Base-by-base conservation (phyloP, 108 stramenopile genomes). In the Nitzschia sp. region DNA sequence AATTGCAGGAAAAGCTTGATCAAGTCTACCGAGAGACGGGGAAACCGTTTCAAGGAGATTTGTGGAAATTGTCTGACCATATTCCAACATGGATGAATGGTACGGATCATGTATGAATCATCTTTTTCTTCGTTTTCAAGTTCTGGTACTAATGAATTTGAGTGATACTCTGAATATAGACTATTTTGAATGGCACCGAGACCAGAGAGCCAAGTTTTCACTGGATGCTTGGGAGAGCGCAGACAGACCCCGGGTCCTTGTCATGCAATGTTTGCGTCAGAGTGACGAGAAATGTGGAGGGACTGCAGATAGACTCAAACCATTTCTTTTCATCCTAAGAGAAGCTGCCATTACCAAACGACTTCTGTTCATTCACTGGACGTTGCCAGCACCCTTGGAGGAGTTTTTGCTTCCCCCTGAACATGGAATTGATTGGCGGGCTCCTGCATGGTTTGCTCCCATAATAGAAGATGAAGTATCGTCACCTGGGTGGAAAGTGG, bases 31-130 rank as follows among this genome's bases (percentile, higher is more conserved):
- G 17, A n/a, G 19, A 11, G 22, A 40, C 52, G 6, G 66, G 66
- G 14, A 41, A 24, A 5, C 46, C 57, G 11, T 70, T 29, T 44
- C 26, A 60, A 17, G 46, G 58, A 38, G 57, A 72, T 50, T 57
- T 74, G 0, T 76, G 75, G 75, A 57, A 76, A 14, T 10, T 76
- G n/a, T 70, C 69, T 5, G 63, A 76, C 14, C 56, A 56, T 51
- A 2, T 75, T 15, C 83, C 83, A 38, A n/a, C 0, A 46, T 84
- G 83, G 84, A 74, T 82, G 72, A 77, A 80, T 56, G 69, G 69
- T 59, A 59, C 38, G 58, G 25, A 34, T 57, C 55, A 3, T 26
- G 19, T 57, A 6, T 57, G 55, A 6, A n/a, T 7, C 55, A 25
- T n/a, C 21, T 20, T 57, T 29, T 26, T 57, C 55, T 1, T 57